Percentiles rank a stretch among this genome's conserved stretches.
Evolutionary conservation across 2,329 filamentous ascomycete species (phyloP).

Genomic region (Exutisphaerella laricina): DNA sequence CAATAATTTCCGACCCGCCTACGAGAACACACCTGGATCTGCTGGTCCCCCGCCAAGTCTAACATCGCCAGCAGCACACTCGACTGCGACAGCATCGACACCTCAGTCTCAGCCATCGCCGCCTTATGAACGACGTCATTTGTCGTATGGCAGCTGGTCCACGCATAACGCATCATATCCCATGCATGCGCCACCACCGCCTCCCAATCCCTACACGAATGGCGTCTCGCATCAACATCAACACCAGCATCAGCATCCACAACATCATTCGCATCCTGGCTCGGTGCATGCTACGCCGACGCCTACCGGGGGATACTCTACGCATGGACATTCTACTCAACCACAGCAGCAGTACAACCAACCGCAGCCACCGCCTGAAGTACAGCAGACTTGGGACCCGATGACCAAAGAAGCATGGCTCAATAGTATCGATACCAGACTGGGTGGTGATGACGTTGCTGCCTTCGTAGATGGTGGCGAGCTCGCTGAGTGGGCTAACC

Average conservation of each 20-base stretch:
- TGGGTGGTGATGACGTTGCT: conserved; percentile 38
- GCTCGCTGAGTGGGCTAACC: conserved; percentile 31
- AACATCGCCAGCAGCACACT: conserved; percentile 26
- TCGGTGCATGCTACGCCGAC: conserved; percentile 9
- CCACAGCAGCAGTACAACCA: conserved; percentile 9
- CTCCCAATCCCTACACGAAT: conserved; percentile 19
- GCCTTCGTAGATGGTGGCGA: conserved; percentile 38
- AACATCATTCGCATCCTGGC: conserved; percentile 5
- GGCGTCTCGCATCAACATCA: conserved; percentile 13
- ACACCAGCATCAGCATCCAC: not conserved
- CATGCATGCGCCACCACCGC: conserved; percentile 22
- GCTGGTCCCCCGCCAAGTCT: conserved; percentile 22
- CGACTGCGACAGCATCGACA: conserved; percentile 21
- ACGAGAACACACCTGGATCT: conserved; percentile 18
- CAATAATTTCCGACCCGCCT: conserved; percentile 26
- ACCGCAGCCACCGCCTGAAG: conserved; percentile 3
- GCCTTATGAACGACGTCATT: conserved; percentile 18
- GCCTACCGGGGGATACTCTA: conserved; percentile 11
- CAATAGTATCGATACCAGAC: conserved; percentile 32
- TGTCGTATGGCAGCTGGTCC: conserved; percentile 20
- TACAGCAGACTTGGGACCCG: conserved; percentile 23
- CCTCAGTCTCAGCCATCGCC: conserved; percentile 26
- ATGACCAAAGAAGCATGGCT: conserved; percentile 34
- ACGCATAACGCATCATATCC: conserved; percentile 19
- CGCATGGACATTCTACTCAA: conserved; percentile 9